Conservation (phyloP, 768 basidiomycete species). For the Peribolospora baueri region DNA sequence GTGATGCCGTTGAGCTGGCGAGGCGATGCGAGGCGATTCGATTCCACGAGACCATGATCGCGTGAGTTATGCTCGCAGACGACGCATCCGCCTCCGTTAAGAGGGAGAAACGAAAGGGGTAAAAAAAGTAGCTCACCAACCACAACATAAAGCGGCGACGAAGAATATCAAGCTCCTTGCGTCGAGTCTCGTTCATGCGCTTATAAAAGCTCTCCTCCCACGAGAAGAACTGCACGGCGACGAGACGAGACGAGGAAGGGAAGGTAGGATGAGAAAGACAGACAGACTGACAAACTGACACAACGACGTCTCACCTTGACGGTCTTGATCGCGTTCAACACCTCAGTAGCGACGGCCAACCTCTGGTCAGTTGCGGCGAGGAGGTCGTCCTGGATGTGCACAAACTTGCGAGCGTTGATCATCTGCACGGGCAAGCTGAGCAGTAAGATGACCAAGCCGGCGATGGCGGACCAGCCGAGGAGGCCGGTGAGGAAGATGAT, state of each 20-base stretch:
- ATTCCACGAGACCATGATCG: constrained; percentile 10
- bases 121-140: neutral
- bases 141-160: constrained; percentile 15
- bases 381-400: constrained; percentile 13
- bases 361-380: constrained; percentile 22
- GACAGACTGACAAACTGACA: constrained; percentile 14
- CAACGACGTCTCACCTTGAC: constrained; percentile 14
- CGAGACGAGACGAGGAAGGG: constrained; percentile 17
- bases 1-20: constrained; percentile 14
- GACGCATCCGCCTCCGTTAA: neutral
- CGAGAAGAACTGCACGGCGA: neutral
- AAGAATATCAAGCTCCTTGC: constrained; percentile 18
- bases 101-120: neutral
- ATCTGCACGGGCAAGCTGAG: constrained; percentile 8
- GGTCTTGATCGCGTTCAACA: constrained; percentile 21
- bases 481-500: constrained; percentile 7
- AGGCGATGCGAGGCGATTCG: constrained; percentile 9
- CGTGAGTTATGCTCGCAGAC: constrained; percentile 9
- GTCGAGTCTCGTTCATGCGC: constrained; percentile 18
- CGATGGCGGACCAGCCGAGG: constrained; percentile 12
- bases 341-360: constrained; percentile 22
- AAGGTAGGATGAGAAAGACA: constrained; percentile 4
- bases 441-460: constrained; percentile 10
- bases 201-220: constrained; percentile 21
- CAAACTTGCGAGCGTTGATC: constrained; percentile 8